Evolutionary conservation across 2,329 filamentous ascomycete genomes (phyloP), one percentile per base, ranked within the genome.

Genomic region (Pyrenochaeta sp.): DNA sequence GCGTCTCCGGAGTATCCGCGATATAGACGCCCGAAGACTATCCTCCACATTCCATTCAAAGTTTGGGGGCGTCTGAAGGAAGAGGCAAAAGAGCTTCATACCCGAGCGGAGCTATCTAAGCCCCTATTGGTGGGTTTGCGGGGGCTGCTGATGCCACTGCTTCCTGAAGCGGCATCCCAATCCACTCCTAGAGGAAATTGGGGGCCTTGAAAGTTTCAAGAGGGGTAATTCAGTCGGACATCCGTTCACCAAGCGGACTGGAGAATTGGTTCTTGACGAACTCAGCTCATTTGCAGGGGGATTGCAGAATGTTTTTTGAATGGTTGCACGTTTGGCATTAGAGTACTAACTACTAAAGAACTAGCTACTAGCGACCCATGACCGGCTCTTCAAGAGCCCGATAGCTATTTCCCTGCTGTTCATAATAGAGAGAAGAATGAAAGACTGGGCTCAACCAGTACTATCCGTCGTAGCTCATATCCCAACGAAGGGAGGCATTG

Each of bases 81-180:
- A 37, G 32, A 26, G 27, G 7, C 31, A 28, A 42, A 17, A 27
- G 29, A 38, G 28, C 27, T n/a, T 32, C 20, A 13, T 35, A n/a
- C n/a, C 34, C 19, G 19, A 35, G 14, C 34, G 35, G 30, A 39
- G 39, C 30, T 34, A 18, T 11, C 18, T 17, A 11, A 13, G 6
- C 19, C 9, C 14, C 21, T 11, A 53, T 53, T 53, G 50, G 50
- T 31, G 35, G 41, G 32, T 41, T 30, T 42, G 32, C 27, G 35
- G 26, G 18, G 38, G 29, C 26, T 43, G 51, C 43, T 53, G 40
- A 48, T 43, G 43, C 40, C n/a, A 40, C 21, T 29, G 29, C 21
- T 42, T 40, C 32, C 40, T 50, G 34, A 22, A 38, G 24, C 27
- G 43, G 32, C 14, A 40, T 29, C 11, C 9, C n/a, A 22, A 31